Evolutionary conservation across 441 rosid species (phyloP).

Genomic region (Adansonia rubrostipa): DNA sequence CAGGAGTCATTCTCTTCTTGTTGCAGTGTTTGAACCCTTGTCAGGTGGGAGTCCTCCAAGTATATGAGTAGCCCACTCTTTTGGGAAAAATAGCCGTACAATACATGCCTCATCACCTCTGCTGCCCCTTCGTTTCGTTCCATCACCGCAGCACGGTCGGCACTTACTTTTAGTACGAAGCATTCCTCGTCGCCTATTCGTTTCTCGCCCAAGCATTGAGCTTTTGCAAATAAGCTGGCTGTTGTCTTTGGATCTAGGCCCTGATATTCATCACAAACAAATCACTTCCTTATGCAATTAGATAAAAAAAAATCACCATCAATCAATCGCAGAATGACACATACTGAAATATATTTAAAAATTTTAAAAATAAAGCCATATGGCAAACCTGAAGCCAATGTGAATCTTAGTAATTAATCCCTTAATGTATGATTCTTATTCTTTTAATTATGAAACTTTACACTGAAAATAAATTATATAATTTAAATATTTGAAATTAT

Average conservation of each 20-base stretch:
- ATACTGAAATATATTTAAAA: not conserved
- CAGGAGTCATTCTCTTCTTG: slow-evolving; percentile 32
- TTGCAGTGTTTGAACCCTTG: slow-evolving; percentile 55
- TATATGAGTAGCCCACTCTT: slow-evolving; percentile 84
- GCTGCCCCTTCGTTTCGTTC: slow-evolving; percentile 88
- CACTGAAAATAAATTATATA: no score
- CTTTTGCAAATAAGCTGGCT: slow-evolving; percentile 69
- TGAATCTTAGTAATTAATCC: no score
- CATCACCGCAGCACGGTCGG: slow-evolving; percentile 68
- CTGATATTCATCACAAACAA: slow-evolving; percentile 34
- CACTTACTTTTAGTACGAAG: slow-evolving; percentile 81
- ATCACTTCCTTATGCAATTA: not conserved
- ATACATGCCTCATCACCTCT: slow-evolving; percentile 79
- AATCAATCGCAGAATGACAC: no score
- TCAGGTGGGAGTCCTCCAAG: slow-evolving; percentile 84
- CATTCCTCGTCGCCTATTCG: slow-evolving; percentile 77
- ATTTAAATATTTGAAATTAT: no score
- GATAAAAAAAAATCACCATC: not conserved
- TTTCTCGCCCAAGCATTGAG: slow-evolving; percentile 83
- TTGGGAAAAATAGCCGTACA: slow-evolving; percentile 89
- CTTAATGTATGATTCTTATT: no score
- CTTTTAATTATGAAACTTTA: no score
- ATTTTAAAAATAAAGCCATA: no score
- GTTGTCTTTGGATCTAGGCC: slow-evolving; percentile 82
- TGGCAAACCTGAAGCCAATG: no score